Base-by-base conservation (phyloP, 495 filamentous ascomycete genomes). In the Xylaria flabelliformis region DNA sequence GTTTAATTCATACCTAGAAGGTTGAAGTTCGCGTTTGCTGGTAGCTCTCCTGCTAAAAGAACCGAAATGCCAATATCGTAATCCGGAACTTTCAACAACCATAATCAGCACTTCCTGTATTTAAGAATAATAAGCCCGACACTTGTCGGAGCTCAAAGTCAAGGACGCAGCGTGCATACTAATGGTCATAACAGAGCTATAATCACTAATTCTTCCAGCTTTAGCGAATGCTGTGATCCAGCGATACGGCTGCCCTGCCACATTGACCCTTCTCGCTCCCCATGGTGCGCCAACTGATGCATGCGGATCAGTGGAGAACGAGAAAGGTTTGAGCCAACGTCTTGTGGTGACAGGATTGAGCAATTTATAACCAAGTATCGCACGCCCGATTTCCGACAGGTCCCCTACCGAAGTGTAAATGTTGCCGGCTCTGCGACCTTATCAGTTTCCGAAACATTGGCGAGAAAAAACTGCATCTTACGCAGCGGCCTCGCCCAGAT, bases 321-420 rank as follows among this genome's bases (percentile, higher is more conserved):
- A 70, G n/a, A 75, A 67, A 0, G 89, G 89, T 73, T 90, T 90
- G 69, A 92, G 72, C 90, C 88, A 91, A 32, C 83, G 74, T 72
- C 85, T 81, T 0, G 89, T 91, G 21, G 79, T 70, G 19, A 81
- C 77, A 0, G 84, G 81, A 0, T 83, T 76, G 15, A 91, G 78
- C 1, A 91, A 78, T 2, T 83, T 81, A 17, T 83, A 84, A 34
- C 81, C 78, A 29, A 91, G 83, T 50, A 91, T 88, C 6, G 85
- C 85, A 24, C 84, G 84, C 13, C 88, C 89, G 0, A 90, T 59
- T 1, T 76, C 77, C 3, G 83, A 81, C 70, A 91, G 67, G 72
- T 91, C 88, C 4, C 79, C 79, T 19, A 82, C 75, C 0, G 85
- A 87, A 10, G 88, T 84, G 74, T 86, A 90, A 42, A 90, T 82